phyloP scores from a whole-genome alignment of 495 filamentous ascomycete genomes.

The Neurospora sp. region DNA sequence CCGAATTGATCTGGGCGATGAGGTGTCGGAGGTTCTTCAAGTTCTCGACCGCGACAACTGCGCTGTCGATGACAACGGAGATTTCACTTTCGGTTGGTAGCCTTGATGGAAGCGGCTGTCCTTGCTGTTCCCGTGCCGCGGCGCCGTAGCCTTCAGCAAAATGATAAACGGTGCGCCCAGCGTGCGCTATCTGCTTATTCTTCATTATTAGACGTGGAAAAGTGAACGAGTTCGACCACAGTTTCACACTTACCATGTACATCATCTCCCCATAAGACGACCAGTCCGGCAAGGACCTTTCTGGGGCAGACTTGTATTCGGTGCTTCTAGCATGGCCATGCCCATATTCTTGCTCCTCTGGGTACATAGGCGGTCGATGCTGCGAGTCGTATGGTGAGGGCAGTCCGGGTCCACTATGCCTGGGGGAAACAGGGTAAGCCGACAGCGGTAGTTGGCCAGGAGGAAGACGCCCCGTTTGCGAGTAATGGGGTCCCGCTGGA shows the following conservation, averaged over 20 bases:
- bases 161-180: conserved; percentile 32
- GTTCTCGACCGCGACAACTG: conserved; percentile 26
- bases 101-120: conserved; percentile 36
- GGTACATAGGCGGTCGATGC: conserved; percentile 23
- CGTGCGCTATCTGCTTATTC: conserved; percentile 28
- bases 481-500: conserved; percentile 21
- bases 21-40: conserved; percentile 38
- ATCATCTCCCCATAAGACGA: conserved; percentile 30
- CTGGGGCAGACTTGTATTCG: conserved; percentile 30
- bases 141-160: conserved; percentile 39
- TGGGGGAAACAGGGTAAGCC: conserved; percentile 31
- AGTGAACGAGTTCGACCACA: background rate
- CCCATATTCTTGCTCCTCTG: conserved; percentile 28
- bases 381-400: conserved; percentile 32
- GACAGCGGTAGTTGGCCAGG: conserved; percentile 31
- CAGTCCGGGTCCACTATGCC: conserved; percentile 22
- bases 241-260: conserved; percentile 23
- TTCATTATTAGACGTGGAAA: conserved; percentile 14
- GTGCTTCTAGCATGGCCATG: conserved; percentile 14
- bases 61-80: conserved; percentile 26
- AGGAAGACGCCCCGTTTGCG: conserved; percentile 29
- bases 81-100: conserved; percentile 38
- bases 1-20: conserved; percentile 23
- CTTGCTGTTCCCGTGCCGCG: conserved; percentile 39
- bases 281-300: conserved; percentile 22